Conservation (phyloP, 306 rosid species). For the Luffa aegyptiaca region DNA sequence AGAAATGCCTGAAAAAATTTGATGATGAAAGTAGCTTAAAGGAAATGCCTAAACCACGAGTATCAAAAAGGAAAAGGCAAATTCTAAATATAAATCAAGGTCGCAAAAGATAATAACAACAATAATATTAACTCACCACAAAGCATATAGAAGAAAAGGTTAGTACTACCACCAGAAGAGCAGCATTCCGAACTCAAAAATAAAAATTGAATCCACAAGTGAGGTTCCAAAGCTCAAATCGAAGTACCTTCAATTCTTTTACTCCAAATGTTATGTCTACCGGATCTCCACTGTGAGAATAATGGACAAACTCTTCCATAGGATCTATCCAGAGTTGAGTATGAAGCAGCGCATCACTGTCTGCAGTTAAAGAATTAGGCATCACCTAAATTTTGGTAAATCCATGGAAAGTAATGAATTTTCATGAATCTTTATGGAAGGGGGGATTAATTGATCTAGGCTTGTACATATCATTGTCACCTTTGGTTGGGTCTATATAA, state of each 20-base stretch:
- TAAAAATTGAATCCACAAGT: background rate
- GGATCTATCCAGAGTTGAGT: constrained; percentile 99
- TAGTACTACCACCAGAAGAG: background rate
- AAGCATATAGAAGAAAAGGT: background rate
- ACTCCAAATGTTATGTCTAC: constrained; percentile 87
- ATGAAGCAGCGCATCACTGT: constrained; percentile 64
- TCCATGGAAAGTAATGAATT: background rate
- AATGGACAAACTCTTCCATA: constrained; percentile 76
- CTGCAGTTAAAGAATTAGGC: constrained; percentile 31
- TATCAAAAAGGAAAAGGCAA: background rate
- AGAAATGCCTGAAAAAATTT: constrained; percentile 78
- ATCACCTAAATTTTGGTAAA: constrained; percentile 13
- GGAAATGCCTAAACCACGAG: background rate
- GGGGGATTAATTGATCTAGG: background rate
- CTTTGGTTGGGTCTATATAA: constrained; percentile 90
- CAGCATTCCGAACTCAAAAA: background rate
- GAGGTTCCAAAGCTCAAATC: constrained; percentile 9
- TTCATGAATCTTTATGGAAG: background rate
- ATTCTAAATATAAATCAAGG: background rate
- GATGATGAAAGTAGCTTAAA: constrained; percentile 5
- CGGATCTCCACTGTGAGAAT: constrained; percentile 73
- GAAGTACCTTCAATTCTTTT: constrained; percentile 80
- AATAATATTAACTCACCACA: background rate
- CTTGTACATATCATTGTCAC: constrained; percentile 19
- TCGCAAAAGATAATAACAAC: background rate